Base-by-base conservation (phyloP, 2,329 filamentous ascomycete genomes). In the Cytospora schulzeri region DNA sequence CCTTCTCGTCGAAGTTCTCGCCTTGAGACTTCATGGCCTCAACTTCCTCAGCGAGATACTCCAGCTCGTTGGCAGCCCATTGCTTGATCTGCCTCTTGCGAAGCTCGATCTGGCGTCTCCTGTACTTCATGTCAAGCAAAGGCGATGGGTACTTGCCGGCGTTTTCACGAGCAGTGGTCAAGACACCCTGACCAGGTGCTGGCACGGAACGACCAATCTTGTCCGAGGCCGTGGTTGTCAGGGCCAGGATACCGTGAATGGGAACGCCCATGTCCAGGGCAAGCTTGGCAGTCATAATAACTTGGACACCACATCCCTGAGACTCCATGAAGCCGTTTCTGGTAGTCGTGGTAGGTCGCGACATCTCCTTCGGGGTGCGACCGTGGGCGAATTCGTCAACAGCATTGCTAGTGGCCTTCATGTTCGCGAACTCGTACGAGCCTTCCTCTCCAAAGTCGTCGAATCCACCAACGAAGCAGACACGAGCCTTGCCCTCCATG, bases 401-500 rank as follows among this genome's bases (percentile, higher is more conserved):
- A 29, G 94, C 93, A 75, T 98, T 99, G 85, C 93, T 97, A 63
- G 95, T 99, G 66, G 95, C 95, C 81, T 97, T 96, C 95, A 99
- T 99, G 84, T 99, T 99, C 83, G 95, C 95, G 77, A 99, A 99
- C 79, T 99, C 95, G 75, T 97, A 99, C 1, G 95, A 99, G 60
- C 95, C 96, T 80, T 99, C 95, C 80, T 99, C 95, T 74, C 96
- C 93, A 83, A 99, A 97, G 80, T 99, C 96, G 81, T 99, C 95
- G 74, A 99, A 98, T 71, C 95, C 95, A 86, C 95, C 95, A 66
- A 99, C 96, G 70, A 99, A 90, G 85, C 94, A 98, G 73, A 99
- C 88, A 60, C 93, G 91, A 66, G 96, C 95, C 85, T 99, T 99
- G 79, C 95, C 95, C 78, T 98, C 94, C 73, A 97, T 89, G 75